A percentile compares a stretch with the other conserved stretches of the same genome.
These are phyloP conservation scores for Aspergillus sp. DNA, from an alignment of 2,329 filamentous ascomycete species.

Conservation along the genomic window DNA sequence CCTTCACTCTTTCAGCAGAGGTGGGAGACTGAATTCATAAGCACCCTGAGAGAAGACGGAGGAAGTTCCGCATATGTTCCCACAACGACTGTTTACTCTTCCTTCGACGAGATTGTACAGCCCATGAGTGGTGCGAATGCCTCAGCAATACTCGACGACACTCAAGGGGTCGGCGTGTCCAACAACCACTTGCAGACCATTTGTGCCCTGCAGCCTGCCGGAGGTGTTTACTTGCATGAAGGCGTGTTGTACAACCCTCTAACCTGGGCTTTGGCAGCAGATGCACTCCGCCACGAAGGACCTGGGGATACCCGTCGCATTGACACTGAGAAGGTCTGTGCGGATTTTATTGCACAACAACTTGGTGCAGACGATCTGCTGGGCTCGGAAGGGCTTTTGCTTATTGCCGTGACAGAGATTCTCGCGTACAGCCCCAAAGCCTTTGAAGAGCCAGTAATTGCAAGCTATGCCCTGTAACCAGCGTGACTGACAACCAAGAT, in stretches of 20 bases:
- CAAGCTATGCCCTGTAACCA: constrained; percentile 34
- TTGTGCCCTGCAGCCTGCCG: constrained; percentile 41
- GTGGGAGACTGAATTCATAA: constrained; percentile 16
- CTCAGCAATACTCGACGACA: constrained; percentile 42
- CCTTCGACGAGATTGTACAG: constrained; percentile 53
- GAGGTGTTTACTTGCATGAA: constrained; percentile 52
- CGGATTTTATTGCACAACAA: constrained; percentile 20
- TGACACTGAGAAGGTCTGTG: constrained; percentile 43
- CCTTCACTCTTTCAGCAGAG: constrained; percentile 48
- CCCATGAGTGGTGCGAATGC: constrained; percentile 45
- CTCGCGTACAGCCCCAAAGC: constrained; percentile 22
- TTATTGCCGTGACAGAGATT: neutral
- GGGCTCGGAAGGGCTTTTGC: constrained; percentile 41
- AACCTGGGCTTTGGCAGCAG: constrained; percentile 41
- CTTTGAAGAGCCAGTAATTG: constrained; percentile 43
- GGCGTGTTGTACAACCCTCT: constrained; percentile 52
- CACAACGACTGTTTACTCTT: constrained; percentile 44
- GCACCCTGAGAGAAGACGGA: constrained; percentile 41
- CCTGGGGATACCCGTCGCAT: constrained; percentile 44
- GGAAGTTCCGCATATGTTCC: constrained; percentile 54
- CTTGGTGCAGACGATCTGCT: constrained; percentile 45
- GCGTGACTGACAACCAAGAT: neutral
- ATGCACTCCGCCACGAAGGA: constrained; percentile 51
- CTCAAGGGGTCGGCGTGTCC: constrained; percentile 47
- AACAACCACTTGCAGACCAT: constrained; percentile 52